Percentiles rank a stretch among this genome's conserved stretches.
Conservation (phyloP, 2,329 filamentous ascomycete species). For the Diaporthe sp. region DNA sequence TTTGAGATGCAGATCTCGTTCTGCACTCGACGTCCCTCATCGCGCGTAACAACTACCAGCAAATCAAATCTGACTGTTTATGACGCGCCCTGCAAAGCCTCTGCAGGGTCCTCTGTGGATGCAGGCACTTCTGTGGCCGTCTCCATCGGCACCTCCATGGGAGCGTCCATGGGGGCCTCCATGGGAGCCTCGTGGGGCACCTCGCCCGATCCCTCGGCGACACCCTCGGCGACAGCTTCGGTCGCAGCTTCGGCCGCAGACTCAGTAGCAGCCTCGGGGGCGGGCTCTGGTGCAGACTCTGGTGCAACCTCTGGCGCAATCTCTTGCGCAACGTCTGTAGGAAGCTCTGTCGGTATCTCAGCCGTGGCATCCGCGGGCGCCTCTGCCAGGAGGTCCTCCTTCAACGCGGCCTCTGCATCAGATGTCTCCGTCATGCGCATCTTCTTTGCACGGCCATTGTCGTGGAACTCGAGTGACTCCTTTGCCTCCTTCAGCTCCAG, state of each 20-base stretch:
- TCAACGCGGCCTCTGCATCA: constrained; percentile 25
- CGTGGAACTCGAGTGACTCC: constrained; percentile 46
- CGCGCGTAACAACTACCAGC: neutral
- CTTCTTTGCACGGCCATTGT: constrained; percentile 49
- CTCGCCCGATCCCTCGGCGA: constrained; percentile 11
- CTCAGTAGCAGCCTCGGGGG: neutral
- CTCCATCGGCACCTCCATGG: constrained; percentile 21
- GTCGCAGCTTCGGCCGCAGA: neutral
- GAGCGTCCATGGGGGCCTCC: constrained; percentile 1
- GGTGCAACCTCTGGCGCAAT: constrained; percentile 1
- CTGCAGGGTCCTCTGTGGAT: constrained; percentile 11
- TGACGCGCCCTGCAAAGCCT: constrained; percentile 18
- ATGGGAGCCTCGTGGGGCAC: constrained; percentile 8
- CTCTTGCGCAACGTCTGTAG: constrained; percentile 19
- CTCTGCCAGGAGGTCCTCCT: constrained; percentile 22
- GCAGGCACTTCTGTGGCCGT: constrained; percentile 8
- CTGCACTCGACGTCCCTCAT: constrained; percentile 2
- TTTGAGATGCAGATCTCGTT: constrained; percentile 9
- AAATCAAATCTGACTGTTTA: constrained; percentile 4
- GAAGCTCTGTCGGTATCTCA: constrained; percentile 10
- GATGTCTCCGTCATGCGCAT: constrained; percentile 47
- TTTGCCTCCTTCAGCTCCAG: constrained; percentile 62
- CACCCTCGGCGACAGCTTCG: neutral
- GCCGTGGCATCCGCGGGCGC: neutral
- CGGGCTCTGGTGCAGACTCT: neutral